Conservation (phyloP, 2,329 filamentous ascomycete species). For the Myriosclerotinia scirpicola region DNA sequence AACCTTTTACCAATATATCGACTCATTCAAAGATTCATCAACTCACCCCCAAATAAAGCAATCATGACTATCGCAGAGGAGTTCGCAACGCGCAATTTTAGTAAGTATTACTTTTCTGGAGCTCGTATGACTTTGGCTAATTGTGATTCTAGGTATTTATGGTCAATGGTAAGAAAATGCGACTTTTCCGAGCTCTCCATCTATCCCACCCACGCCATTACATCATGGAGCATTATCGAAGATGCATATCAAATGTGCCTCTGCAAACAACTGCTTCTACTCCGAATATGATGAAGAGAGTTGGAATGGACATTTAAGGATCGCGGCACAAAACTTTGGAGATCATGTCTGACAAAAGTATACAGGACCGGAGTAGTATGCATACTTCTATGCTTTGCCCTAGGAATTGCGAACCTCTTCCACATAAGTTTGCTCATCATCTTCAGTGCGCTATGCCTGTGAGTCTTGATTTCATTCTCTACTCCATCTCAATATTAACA, state of each 20-base stretch:
- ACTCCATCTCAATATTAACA: slow-evolving; percentile 16
- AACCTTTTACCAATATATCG: slow-evolving; percentile 9
- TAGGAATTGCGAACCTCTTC: slow-evolving; percentile 69
- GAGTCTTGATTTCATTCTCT: slow-evolving; percentile 38
- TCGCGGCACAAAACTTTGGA: slow-evolving; percentile 9
- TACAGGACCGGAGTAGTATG: slow-evolving; percentile 66
- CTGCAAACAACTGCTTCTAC: neutral
- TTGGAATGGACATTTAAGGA: neutral
- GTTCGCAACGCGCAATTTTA: slow-evolving; percentile 72
- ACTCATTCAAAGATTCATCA: slow-evolving; percentile 13
- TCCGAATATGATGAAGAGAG: neutral
- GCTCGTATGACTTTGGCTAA: slow-evolving; percentile 30
- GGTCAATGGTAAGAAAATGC: slow-evolving; percentile 65
- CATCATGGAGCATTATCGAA: slow-evolving; percentile 13
- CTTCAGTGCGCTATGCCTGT: slow-evolving; percentile 54
- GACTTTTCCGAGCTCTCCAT: slow-evolving; percentile 20
- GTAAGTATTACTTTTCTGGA: slow-evolving; percentile 48
- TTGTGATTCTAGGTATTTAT: slow-evolving; percentile 59
- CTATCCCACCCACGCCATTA: slow-evolving; percentile 8
- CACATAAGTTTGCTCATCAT: slow-evolving; percentile 49
- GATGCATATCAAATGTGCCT: neutral
- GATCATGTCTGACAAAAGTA: slow-evolving; percentile 28
- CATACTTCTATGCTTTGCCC: slow-evolving; percentile 69
- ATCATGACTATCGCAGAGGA: slow-evolving; percentile 72
- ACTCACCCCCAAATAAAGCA: slow-evolving; percentile 36